Conservation (phyloP, 768 basidiomycete genomes). For the Kwoniella europaea region DNA sequence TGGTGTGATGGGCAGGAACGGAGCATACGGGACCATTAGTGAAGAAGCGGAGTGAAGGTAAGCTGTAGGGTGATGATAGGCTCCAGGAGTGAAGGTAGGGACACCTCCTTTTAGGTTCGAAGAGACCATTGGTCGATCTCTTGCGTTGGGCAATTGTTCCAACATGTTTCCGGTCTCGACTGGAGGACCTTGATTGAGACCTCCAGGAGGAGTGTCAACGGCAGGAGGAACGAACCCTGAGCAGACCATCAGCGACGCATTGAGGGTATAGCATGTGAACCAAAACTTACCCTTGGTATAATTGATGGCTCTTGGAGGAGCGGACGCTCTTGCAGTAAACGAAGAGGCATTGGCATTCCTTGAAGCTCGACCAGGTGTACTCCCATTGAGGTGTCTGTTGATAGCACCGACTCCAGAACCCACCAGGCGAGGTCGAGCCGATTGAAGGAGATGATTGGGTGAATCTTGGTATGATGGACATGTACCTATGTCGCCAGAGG, state of each 20-base stretch:
- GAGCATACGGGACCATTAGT: too few relatives aligned
- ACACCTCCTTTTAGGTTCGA: too few relatives aligned
- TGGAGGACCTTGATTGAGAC: neutral
- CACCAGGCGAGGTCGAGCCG: slow-evolving; percentile 17
- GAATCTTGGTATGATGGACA: neutral
- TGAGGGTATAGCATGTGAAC: neutral
- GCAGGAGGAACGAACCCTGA: too few relatives aligned
- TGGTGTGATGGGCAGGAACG: neutral
- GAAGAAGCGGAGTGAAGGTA: too few relatives aligned
- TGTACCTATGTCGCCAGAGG: neutral
- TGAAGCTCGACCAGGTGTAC: neutral
- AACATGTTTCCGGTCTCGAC: neutral
- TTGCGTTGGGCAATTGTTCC: neutral
- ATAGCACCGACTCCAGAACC: slow-evolving; percentile 15
- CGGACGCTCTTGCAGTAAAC: neutral
- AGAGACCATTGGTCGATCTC: neutral
- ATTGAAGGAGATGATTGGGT: slow-evolving; percentile 17
- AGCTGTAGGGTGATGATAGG: too few relatives aligned
- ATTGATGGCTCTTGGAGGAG: neutral
- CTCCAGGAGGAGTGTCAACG: too few relatives aligned
- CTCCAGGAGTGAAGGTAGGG: too few relatives aligned
- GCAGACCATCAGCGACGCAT: too few relatives aligned
- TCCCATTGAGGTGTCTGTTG: slow-evolving; percentile 10
- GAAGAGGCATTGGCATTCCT: neutral
- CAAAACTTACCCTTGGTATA: slow-evolving; percentile 6